Evolutionary conservation across 2,329 filamentous ascomycete species (phyloP).

Genomic region (Phialophora tarda): DNA sequence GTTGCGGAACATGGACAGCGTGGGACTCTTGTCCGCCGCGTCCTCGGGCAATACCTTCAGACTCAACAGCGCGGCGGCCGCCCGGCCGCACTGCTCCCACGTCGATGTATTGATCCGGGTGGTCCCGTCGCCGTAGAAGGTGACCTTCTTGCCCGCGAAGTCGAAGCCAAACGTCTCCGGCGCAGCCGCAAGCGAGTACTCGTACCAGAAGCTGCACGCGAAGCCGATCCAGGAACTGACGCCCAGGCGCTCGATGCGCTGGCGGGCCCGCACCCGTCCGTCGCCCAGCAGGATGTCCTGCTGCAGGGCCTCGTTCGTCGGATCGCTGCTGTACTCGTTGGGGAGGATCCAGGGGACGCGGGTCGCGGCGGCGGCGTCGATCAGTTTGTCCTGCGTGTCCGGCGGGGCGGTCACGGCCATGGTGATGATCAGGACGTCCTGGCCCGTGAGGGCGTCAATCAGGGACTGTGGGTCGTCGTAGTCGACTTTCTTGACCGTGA

Average conservation of each 20-base stretch:
- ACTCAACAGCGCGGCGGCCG: constrained; percentile 59
- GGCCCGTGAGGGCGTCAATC: constrained; percentile 57
- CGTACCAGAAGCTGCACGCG: constrained; percentile 60
- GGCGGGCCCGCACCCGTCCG: constrained; percentile 38
- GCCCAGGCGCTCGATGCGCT: constrained; percentile 51
- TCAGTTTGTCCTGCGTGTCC: constrained; percentile 57
- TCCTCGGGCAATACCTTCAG: constrained; percentile 52
- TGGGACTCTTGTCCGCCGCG: constrained; percentile 45
- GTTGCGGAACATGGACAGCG: constrained; percentile 56
- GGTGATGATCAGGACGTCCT: constrained; percentile 65
- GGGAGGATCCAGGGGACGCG: constrained; percentile 63
- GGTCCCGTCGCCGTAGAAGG: constrained; percentile 63
- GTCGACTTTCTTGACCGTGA: constrained; percentile 44
- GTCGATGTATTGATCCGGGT: constrained; percentile 64
- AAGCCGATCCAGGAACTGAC: constrained; percentile 53
- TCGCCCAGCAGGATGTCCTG: constrained; percentile 48
- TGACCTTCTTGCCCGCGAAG: constrained; percentile 50
- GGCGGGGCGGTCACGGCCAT: constrained; percentile 53
- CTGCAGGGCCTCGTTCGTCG: constrained; percentile 42
- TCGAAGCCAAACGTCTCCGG: constrained; percentile 57
- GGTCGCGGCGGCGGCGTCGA: constrained; percentile 62
- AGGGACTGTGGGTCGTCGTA: constrained; percentile 57
- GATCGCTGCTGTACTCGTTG: constrained; percentile 52
- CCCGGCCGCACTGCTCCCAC: constrained; percentile 61
- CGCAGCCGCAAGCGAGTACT: constrained; percentile 54